Conservation (phyloP, 805 yeast species). For the Diddensiella santjacobensis region DNA sequence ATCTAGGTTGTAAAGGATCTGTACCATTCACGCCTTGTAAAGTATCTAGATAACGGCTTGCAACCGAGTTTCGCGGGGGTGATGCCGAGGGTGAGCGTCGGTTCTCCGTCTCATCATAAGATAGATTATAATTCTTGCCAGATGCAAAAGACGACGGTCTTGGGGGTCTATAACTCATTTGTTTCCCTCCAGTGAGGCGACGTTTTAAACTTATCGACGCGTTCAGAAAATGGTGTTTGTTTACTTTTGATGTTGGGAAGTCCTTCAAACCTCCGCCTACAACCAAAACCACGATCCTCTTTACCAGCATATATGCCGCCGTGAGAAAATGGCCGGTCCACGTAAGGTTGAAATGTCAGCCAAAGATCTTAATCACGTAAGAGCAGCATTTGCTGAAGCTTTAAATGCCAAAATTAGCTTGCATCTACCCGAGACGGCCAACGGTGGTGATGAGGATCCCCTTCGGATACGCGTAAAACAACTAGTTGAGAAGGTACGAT, state of each 20-base stretch:
- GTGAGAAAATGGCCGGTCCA: neutral
- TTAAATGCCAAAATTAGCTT: slow-evolving; percentile 45
- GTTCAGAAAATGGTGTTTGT: neutral
- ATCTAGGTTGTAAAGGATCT: slow-evolving; percentile 18
- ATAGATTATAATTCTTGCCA: neutral
- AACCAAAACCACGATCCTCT: too few species aligned
- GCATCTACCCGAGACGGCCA: slow-evolving; percentile 41
- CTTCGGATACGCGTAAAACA: slow-evolving; percentile 43
- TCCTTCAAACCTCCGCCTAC: too few species aligned
- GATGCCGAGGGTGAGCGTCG: slow-evolving; percentile 4
- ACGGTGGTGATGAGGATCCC: slow-evolving; percentile 36
- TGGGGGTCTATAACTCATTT: slow-evolving; percentile 1
- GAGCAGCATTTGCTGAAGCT: slow-evolving; percentile 40
- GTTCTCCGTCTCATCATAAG: slow-evolving; percentile 9
- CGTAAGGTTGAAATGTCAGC: neutral
- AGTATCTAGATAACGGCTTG: slow-evolving; percentile 23
- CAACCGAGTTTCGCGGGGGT: slow-evolving; percentile 13
- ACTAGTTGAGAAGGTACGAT: slow-evolving; percentile 24
- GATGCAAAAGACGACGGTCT: neutral
- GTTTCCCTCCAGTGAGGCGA: too few species aligned
- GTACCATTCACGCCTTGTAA: neutral
- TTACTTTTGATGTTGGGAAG: neutral
- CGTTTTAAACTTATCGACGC: neutral
- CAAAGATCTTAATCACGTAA: slow-evolving; percentile 47
- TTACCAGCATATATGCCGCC: too few species aligned